Conservation (phyloP, 2,329 filamentous ascomycete species). For the Pseudocercospora pini-densiflorae region DNA sequence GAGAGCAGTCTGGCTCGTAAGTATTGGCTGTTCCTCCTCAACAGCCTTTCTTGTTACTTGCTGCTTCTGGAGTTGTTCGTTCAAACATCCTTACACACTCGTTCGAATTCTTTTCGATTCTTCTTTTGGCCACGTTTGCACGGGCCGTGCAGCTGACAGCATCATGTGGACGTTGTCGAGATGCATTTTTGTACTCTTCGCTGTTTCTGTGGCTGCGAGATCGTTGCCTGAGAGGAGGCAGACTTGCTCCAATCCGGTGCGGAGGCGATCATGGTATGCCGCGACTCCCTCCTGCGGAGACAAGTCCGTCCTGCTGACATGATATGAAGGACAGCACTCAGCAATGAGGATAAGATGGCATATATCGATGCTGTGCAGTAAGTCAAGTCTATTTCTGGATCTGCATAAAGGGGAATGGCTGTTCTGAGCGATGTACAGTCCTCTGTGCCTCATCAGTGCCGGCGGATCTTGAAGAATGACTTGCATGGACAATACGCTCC, state of each 20-base stretch:
- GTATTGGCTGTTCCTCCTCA: not conserved
- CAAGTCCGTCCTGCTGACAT: not conserved
- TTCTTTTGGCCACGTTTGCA: not conserved
- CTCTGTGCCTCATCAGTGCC: not conserved
- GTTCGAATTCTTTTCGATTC: constrained; percentile 6
- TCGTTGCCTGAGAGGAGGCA: constrained; percentile 11
- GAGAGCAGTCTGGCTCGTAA: not conserved
- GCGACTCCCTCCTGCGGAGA: not conserved
- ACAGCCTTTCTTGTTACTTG: not conserved
- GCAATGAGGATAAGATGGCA: constrained; percentile 22
- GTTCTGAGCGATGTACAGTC: not conserved
- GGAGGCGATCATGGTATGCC: constrained; percentile 23
- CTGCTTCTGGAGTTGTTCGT: not conserved
- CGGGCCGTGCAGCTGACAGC: constrained; percentile 3
- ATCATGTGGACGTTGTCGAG: constrained; percentile 2
- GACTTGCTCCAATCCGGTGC: constrained; percentile 15
- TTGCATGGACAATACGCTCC: too few relatives aligned
- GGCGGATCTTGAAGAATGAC: not conserved
- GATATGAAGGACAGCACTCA: constrained; percentile 21
- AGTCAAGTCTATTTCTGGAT: too few relatives aligned
- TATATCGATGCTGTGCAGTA: constrained; percentile 25
- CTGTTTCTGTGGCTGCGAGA: not conserved
- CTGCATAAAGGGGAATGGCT: not conserved
- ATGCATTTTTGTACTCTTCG: not conserved
- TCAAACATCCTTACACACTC: not conserved